Base-by-base conservation (phyloP, 1,284 basidiomycete species). In the Ganoderma sp. region DNA sequence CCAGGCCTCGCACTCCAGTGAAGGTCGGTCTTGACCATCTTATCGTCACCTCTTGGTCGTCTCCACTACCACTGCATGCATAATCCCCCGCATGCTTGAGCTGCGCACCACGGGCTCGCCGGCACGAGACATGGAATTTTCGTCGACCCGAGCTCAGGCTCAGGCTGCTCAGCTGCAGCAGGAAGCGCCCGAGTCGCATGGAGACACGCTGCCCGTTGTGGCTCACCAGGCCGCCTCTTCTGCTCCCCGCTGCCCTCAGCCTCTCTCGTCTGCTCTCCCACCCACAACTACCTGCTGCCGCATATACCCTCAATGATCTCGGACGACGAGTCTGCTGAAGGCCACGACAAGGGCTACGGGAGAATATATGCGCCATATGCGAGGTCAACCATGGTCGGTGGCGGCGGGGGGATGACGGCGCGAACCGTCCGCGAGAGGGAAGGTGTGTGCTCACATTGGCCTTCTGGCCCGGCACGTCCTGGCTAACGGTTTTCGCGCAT, bases 391-490 rank as follows among this genome's bases (percentile, higher is more conserved):
- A 37, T 22, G 54, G 7, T 52, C 12, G 45, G 19, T 17, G 34
- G 64, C 22, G 56, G 63, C 42, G 66, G 62, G 28, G 66, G 62
- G 17, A 50, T 50, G 32, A 60, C 56, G 37, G 56, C 34, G 15
- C 70, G 65, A 52, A 69, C 73, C 3, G 67, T 76, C 25, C 72
- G 71, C 2, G 75, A 76, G 56, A 73, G 74, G 34, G 75, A 76
- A 75, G 75, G 75, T 76, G 34, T 39, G 64, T 57, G 10, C 17
- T 25, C 22, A 62, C 25, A 28, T 57, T 43, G 37, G 22, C 22
- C 22, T 25, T 52, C 43, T 64, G 28, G 43, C 28, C 17, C 14
- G 17, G 39, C 41, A 52, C 32, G 22, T 54, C n/a, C 17, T 50
- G 32, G 17, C 39, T 48, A 48, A 54, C 64, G 22, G 17, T 4